phyloP scores from a whole-genome alignment of 768 basidiomycete genomes.

The Lentinus tigrinus region DNA sequence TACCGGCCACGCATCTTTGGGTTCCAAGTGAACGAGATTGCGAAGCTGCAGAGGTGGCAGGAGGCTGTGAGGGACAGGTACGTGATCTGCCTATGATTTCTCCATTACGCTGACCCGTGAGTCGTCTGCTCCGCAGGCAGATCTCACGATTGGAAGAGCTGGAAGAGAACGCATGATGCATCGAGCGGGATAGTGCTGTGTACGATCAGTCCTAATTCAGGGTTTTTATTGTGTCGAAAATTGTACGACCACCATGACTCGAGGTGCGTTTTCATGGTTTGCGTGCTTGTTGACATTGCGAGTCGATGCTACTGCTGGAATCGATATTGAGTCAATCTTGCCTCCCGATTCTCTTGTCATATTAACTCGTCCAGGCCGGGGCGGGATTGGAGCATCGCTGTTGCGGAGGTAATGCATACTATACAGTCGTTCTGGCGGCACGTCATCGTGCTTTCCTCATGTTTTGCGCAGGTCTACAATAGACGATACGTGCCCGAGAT shows the following conservation, averaged over 20 bases:
- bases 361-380: no score
- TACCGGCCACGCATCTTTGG: conserved; percentile 95
- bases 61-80: conserved; percentile 87
- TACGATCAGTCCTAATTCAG: conserved; percentile 5
- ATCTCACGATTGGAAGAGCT: conserved; percentile 39
- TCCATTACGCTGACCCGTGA: background rate
- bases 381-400: no score
- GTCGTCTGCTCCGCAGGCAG: conserved; percentile 32
- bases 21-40: conserved; percentile 93
- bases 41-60: conserved; percentile 94
- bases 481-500: no score
- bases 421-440: no score
- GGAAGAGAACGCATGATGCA: conserved; percentile 25
- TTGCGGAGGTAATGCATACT: no score
- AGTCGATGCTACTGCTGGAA: no score
- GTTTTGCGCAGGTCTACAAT: no score
- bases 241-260: background rate
- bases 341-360: no score
- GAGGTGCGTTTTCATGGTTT: no score
- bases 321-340: no score
- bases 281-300: no score
- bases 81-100: conserved; percentile 23
- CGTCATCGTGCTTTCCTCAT: no score
- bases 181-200: background rate
- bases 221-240: background rate